Percentiles rank a stretch among this genome's conserved stretches.
phyloP scores from a whole-genome alignment of 106 monocot genomes.

The Acanthochlamys bracteata region DNA sequence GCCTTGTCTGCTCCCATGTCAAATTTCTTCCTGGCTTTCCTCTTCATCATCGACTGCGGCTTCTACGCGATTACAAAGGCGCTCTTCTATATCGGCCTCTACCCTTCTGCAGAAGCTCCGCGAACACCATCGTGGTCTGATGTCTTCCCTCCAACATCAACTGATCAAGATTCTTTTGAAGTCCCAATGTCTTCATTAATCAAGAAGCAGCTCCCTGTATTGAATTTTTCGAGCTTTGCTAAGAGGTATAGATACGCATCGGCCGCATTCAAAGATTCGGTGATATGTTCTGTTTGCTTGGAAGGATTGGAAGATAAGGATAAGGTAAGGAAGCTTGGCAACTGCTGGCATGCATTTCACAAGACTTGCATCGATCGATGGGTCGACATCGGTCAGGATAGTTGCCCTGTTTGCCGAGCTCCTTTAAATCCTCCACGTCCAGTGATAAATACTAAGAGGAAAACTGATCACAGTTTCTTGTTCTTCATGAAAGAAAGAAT shows the following conservation, averaged over 20 bases:
- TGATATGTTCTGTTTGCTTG: slow-evolving; percentile 16
- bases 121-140: background rate
- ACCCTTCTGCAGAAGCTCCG: background rate
- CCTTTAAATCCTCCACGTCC: too few species aligned
- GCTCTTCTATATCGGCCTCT: slow-evolving; percentile 11
- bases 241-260: background rate
- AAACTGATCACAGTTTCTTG: too few species aligned
- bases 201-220: slow-evolving; percentile 14
- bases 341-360: slow-evolving; percentile 23
- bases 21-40: slow-evolving; percentile 8
- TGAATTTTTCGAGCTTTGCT: slow-evolving; percentile 7
- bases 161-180: background rate
- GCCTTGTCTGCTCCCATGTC: too few species aligned
- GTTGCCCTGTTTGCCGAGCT: slow-evolving; percentile 19
- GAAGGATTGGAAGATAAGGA: slow-evolving; percentile 9
- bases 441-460: too few species aligned
- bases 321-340: slow-evolving; percentile 20
- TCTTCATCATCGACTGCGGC: slow-evolving; percentile 9
- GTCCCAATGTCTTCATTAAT: background rate
- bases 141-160: background rate
- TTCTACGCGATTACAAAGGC: background rate
- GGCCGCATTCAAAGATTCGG: background rate
- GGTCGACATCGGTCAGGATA: slow-evolving; percentile 18
- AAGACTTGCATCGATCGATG: slow-evolving; percentile 22
- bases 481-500: too few species aligned